Evolutionary conservation across 345 rosid genomes (phyloP).

Genomic region (Orychophragmus violaceus): DNA sequence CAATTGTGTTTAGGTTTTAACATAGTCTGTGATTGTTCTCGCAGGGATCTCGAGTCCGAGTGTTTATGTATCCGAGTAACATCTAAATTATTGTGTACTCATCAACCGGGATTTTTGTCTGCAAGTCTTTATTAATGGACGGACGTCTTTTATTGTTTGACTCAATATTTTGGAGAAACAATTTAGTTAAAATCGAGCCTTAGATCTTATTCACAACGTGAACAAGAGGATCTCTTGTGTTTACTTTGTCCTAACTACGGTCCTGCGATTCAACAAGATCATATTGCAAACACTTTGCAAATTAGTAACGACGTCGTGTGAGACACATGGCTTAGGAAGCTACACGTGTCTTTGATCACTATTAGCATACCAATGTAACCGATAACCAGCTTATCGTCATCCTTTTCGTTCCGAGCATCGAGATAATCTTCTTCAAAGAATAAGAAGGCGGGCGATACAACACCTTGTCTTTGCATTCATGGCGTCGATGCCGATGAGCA

Average conservation of each 20-base stretch:
- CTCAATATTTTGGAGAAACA: neutral
- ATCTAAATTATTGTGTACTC: constrained; percentile 39
- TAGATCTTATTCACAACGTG: neutral
- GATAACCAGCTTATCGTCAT: neutral
- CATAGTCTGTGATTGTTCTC: neutral
- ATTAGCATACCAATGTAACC: neutral
- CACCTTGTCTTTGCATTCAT: neutral
- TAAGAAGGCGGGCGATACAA: neutral
- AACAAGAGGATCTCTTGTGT: neutral
- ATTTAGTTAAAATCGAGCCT: neutral
- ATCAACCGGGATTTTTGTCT: neutral
- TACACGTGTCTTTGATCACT: constrained; percentile 4
- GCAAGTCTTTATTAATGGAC: neutral
- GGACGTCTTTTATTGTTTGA: neutral
- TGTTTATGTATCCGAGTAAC: constrained; percentile 86
- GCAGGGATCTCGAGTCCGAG: constrained; percentile 74
- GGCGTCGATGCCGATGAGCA: constrained; percentile 21
- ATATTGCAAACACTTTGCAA: neutral
- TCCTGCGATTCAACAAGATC: neutral
- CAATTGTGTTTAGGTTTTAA: neutral
- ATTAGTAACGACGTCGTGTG: neutral
- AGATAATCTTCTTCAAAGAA: neutral
- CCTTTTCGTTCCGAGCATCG: neutral
- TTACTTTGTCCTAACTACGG: neutral
- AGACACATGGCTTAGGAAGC: neutral